Evolutionary conservation across 2,329 filamentous ascomycete genomes (phyloP), one percentile per base, ranked within the genome.

Genomic region (Geosmithia morbida): DNA sequence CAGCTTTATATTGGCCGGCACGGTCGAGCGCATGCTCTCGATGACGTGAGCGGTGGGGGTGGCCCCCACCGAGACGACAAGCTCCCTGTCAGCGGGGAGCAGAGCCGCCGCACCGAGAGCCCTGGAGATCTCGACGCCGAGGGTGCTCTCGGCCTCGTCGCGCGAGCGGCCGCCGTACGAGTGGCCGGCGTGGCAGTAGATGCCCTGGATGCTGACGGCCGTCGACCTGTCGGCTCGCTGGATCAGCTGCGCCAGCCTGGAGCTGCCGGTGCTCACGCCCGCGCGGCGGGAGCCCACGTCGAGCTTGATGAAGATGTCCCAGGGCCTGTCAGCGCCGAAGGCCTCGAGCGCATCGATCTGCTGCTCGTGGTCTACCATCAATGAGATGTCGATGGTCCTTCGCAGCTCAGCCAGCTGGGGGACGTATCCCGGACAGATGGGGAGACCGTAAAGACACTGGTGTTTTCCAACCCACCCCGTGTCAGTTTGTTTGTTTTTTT

Each of bases 101-200:
- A 63, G 52, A 43, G 54, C 57, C 2, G 62, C 57, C 0, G 61
- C 63, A 0, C 52, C 48, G 10, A 62, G 45, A 2, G 61, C 60
- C 2, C 57, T 56, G 2, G 57, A 54, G 2, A 64, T 52, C 46
- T 66, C 63, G 14, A 57, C 44, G 8, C 56, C 48, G 6, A 66
- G 53, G 1, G 55, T 44, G 11, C 54, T 50, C 37, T 61, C 59
- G 0, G 63, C 63, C 14, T 63, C 59, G 2, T 54, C 50, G 2
- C 54, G 54, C 1, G 59, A 58, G 10, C 57, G 56, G 3, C 60
- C 55, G 2, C 52, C 56, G 49, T 66, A 66, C 2, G 63, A 66
- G 45, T 66, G 63, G 0, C 61, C 61, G 0, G 63, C 62, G 45
- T 66, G 63, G 45, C 60, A 63, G 48, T 66, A 66, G 39, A 66